Evolutionary conservation across 306 rosid genomes (phyloP), one percentile per base, ranked within the genome.

Genomic region (Ziziphus jujuba): DNA sequence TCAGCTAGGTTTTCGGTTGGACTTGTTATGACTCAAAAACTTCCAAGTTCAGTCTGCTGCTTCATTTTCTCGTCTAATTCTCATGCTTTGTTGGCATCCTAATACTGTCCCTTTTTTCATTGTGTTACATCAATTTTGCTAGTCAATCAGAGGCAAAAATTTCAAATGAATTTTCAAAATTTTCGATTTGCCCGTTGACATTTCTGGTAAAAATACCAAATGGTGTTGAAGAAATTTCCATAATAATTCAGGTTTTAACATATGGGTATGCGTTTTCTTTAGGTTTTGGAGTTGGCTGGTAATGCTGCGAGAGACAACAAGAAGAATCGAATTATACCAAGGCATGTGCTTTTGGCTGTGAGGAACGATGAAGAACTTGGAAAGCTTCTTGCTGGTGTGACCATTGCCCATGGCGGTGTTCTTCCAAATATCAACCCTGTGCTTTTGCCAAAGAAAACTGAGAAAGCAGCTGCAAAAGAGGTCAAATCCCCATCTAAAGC

Each of bases 241-340:
- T 40, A 0, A 40, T 6, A 2, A 9, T 9, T 40, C 9, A 12
- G 56, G 49, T 50, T 38, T 36, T 60, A 45, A 45, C 23, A 15
- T 48, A 35, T 5, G 23, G 3, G 17, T 21, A 8, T 40, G 4
- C 45, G 5, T 44, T 65, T 66, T 59, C 14, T 55, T 20, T 75
- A 83, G 88, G 85, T 83, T 62, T 65, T 80, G 82, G 87, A 83
- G 62, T 14, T 83, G 58, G 85, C 87, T 59, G 87, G 85, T 21
- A 83, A 83, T 83, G 87, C 85, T 36, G 85, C 83, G 5, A 73
- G 85, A 47, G 85, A 83, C 47, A 83, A 77, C 73, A 80, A 83
- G 65, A 83, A 74, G 67, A 82, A 67, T 33, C 65, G 83, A 61
- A 81, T 81, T 21, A 77, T 70, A 52, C 83, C 86, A 12, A 71